Percentiles rank a stretch among this genome's conserved stretches.
Evolutionary conservation across 495 filamentous ascomycete species (phyloP).

Genomic region (Tricharina praecox): DNA sequence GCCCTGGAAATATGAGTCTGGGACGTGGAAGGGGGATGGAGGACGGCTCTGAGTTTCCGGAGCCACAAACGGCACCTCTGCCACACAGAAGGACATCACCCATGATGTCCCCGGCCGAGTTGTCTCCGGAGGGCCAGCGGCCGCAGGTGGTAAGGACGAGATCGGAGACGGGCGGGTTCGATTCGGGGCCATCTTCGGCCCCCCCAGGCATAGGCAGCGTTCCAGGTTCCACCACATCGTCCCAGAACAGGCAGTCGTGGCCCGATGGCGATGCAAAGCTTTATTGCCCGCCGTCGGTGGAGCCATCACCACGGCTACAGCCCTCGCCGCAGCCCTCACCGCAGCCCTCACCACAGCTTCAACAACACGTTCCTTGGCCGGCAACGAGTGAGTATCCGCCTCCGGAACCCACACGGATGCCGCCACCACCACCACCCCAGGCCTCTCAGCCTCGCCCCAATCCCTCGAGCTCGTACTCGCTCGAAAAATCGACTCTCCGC

Average conservation of each 20-base stretch:
- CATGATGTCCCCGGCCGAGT: constrained; percentile 4
- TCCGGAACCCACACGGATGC: background rate
- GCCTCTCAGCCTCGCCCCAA: background rate
- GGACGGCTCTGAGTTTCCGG: constrained; percentile 20
- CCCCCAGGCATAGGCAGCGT: constrained; percentile 25
- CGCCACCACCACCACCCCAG: constrained; percentile 1
- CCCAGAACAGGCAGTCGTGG: constrained; percentile 15
- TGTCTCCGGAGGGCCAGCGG: background rate
- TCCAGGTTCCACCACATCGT: constrained; percentile 15
- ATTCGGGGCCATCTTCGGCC: constrained; percentile 24
- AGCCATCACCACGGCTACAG: background rate
- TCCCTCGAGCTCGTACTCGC: background rate
- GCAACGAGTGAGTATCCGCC: background rate
- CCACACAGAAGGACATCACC: constrained; percentile 22
- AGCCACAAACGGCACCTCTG: constrained; percentile 25
- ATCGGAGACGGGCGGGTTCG: constrained; percentile 25
- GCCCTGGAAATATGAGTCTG: constrained; percentile 20
- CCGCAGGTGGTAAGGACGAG: constrained; percentile 25
- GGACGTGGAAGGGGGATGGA: constrained; percentile 20
- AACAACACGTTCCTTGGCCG: background rate
- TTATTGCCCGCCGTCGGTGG: background rate
- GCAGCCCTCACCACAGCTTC: background rate
- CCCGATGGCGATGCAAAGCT: constrained; percentile 12
- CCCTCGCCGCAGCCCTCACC: background rate
- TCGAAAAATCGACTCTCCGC: background rate